Conservation (phyloP, 495 filamentous ascomycete genomes). For the Barbatosphaeria neglecta region DNA sequence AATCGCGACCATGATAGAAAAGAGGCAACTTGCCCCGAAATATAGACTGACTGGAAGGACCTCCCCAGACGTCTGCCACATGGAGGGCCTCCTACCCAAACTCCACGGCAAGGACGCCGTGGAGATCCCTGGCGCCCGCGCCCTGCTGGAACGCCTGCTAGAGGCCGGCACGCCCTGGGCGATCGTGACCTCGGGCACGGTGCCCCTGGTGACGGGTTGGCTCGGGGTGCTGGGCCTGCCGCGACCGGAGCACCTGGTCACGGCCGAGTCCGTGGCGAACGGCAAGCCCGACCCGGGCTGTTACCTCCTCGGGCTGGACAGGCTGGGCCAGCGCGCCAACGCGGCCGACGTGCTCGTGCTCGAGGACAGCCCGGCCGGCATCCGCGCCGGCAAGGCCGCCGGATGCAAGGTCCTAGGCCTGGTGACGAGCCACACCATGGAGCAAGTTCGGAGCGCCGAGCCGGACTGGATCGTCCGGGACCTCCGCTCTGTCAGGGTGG, state of each 20-base stretch:
- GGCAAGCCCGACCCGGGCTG: slow-evolving; percentile 87
- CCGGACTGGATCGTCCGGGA: slow-evolving; percentile 86
- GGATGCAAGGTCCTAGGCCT: slow-evolving; percentile 83
- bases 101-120: slow-evolving; percentile 64
- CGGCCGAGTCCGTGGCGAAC: slow-evolving; percentile 71
- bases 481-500: slow-evolving; percentile 56
- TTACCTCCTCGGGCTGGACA: slow-evolving; percentile 60
- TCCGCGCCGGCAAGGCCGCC: slow-evolving; percentile 75
- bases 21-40: too few relatives aligned
- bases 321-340: slow-evolving; percentile 39
- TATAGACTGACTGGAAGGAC: too few relatives aligned
- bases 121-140: slow-evolving; percentile 61
- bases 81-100: slow-evolving; percentile 69
- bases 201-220: slow-evolving; percentile 77
- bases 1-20: too few relatives aligned
- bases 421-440: slow-evolving; percentile 68
- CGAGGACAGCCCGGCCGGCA: slow-evolving; percentile 91
- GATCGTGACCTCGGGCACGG: slow-evolving; percentile 84
- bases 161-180: slow-evolving; percentile 57
- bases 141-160: slow-evolving; percentile 32
- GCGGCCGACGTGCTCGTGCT: slow-evolving; percentile 55
- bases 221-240: slow-evolving; percentile 65
- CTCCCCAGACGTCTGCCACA: slow-evolving; percentile 58
- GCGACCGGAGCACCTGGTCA: slow-evolving; percentile 60
- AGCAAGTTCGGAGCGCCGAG: slow-evolving; percentile 56